phyloP scores from a whole-genome alignment of 2,329 filamentous ascomycete genomes.

The Scorias spongiosa region DNA sequence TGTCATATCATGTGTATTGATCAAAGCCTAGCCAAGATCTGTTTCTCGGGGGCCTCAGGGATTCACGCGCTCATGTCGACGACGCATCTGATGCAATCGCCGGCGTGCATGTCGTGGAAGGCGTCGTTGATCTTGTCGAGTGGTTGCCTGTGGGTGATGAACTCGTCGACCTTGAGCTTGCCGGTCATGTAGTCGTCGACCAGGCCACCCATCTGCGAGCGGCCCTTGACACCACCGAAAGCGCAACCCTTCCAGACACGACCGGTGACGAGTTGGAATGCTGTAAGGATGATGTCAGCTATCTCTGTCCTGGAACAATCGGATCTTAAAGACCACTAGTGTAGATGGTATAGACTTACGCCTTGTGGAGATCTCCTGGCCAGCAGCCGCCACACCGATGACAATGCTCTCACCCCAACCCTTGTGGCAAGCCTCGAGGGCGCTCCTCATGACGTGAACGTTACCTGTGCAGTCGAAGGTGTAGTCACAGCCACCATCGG shows the following conservation, averaged over 20 bases:
- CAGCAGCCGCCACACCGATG: slow-evolving; percentile 91
- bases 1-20: neutral
- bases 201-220: slow-evolving; percentile 73
- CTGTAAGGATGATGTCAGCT: slow-evolving; percentile 28
- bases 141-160: slow-evolving; percentile 89
- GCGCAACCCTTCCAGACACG: slow-evolving; percentile 97
- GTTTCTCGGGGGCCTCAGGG: neutral
- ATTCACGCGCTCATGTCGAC: slow-evolving; percentile 42
- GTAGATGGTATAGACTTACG: slow-evolving; percentile 45
- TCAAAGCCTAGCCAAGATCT: neutral
- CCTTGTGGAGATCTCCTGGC: slow-evolving; percentile 85
- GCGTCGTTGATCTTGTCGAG: slow-evolving; percentile 75
- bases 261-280: slow-evolving; percentile 96
- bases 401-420: slow-evolving; percentile 97
- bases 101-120: slow-evolving; percentile 87
- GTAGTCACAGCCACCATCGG: slow-evolving; percentile 94
- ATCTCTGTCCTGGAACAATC: no score
- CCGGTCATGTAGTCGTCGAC: slow-evolving; percentile 82
- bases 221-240: slow-evolving; percentile 96
- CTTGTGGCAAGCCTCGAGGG: slow-evolving; percentile 97
- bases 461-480: slow-evolving; percentile 99
- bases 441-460: slow-evolving; percentile 86
- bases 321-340: neutral
- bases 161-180: slow-evolving; percentile 94
- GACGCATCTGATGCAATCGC: slow-evolving; percentile 93